These are phyloP conservation scores for Guillardia theta DNA, from an alignment of 78 protist genomes.

Conservation along the genomic window DNA sequence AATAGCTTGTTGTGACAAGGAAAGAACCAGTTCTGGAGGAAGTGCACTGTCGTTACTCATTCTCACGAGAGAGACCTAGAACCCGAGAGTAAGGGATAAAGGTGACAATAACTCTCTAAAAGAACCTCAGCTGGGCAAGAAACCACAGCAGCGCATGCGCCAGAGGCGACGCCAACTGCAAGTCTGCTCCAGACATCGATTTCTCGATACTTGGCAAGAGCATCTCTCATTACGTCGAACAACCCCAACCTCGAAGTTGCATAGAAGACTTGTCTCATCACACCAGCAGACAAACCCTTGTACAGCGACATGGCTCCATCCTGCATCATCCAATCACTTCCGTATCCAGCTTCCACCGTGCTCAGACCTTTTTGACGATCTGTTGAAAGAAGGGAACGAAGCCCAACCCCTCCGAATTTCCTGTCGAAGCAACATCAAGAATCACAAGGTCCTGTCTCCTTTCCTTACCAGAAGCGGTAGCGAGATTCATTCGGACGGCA, in stretches of 20 bases:
- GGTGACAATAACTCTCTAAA: background rate
- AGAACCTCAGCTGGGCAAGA: background rate
- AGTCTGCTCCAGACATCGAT: background rate
- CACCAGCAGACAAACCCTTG: background rate
- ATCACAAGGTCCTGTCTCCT: no score
- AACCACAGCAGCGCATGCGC: background rate
- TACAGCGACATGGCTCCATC: background rate
- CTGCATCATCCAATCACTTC: background rate
- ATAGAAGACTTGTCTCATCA: background rate
- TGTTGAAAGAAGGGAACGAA: background rate
- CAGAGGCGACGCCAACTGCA: background rate
- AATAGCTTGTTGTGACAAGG: no score
- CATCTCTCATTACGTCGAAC: background rate
- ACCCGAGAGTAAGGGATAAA: background rate
- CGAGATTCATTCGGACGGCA: background rate
- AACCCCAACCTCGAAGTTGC: background rate
- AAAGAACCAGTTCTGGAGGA: no score
- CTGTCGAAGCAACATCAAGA: no score
- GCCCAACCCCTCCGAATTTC: background rate
- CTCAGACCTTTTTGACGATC: background rate
- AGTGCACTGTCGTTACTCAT: background rate
- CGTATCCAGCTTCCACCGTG: no score
- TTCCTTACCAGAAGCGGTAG: no score
- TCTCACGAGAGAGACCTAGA: background rate
- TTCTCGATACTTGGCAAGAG: background rate